Conservation (phyloP, 2,329 filamentous ascomycete genomes). For the Sphaceloma murrayae region DNA sequence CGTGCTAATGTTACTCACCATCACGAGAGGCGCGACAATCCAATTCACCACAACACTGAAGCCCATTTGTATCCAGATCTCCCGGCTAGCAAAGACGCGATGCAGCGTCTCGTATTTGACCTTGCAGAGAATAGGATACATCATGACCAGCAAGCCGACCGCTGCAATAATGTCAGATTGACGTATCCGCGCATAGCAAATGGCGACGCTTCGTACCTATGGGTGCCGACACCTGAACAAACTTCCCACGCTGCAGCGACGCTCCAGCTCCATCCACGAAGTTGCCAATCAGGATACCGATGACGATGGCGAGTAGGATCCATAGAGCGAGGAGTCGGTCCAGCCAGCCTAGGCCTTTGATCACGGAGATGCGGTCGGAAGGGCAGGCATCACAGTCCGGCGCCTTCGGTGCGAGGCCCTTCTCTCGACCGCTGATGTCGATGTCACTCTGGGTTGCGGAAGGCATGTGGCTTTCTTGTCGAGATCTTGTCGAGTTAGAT, state of each 20-base stretch:
- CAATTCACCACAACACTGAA: constrained; percentile 74
- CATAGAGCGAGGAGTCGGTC: constrained; percentile 43
- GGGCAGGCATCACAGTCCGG: background rate
- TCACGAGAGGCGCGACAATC: constrained; percentile 71
- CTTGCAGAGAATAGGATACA: constrained; percentile 89
- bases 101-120: constrained; percentile 70
- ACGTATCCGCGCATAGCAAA: too few relatives aligned
- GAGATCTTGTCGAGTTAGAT: too few relatives aligned
- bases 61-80: constrained; percentile 67
- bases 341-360: constrained; percentile 36
- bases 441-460: background rate
- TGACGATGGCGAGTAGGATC: constrained; percentile 69
- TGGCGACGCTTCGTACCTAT: constrained; percentile 54
- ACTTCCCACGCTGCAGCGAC: constrained; percentile 58
- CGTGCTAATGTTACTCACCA: constrained; percentile 43
- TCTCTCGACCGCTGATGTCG: constrained; percentile 2
- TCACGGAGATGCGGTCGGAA: constrained; percentile 19
- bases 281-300: constrained; percentile 68
- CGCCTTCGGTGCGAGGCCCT: background rate
- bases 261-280: constrained; percentile 55
- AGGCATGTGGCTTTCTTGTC: background rate
- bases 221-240: constrained; percentile 60
- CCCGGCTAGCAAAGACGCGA: constrained; percentile 49
- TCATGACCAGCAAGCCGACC: constrained; percentile 77
- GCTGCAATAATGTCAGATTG: constrained; percentile 34